These are phyloP conservation scores for Penicillium brasilianum DNA, from an alignment of 2,329 filamentous ascomycete species.

Conservation along the genomic window DNA sequence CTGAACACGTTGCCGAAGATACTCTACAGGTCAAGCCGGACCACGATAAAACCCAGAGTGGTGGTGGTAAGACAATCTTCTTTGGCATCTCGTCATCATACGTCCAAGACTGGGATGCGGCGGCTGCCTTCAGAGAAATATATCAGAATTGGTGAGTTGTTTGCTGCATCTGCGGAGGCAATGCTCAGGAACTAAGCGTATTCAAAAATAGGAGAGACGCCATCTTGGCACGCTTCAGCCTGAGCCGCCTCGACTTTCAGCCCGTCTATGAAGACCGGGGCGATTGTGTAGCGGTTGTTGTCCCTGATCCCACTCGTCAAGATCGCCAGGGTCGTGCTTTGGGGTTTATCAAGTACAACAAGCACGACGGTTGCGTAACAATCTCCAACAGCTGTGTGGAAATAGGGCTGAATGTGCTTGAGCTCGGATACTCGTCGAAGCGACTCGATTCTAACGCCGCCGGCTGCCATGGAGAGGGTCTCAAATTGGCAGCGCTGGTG, in stretches of 20 bases:
- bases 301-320: background rate
- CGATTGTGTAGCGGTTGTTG: background rate
- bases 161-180: background rate
- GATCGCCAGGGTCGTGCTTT: background rate
- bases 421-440: background rate
- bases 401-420: background rate
- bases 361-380: background rate
- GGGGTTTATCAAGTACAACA: background rate
- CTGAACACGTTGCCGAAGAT: too few species aligned
- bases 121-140: background rate
- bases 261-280: background rate
- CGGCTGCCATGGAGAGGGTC: constrained; percentile 2
- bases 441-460: background rate
- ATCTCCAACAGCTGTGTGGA: background rate
- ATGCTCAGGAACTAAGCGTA: background rate
- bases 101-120: background rate
- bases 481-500: background rate
- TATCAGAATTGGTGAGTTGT: background rate
- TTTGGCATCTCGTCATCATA: background rate
- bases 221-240: background rate
- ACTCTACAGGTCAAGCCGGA: too few species aligned
- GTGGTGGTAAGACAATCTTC: background rate
- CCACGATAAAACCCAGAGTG: background rate
- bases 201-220: background rate
- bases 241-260: background rate